Percentiles rank a stretch among this genome's conserved stretches.
Evolutionary conservation across 108 stramenopile genomes (phyloP).

Genomic region (Cyclotella kingstonii): DNA sequence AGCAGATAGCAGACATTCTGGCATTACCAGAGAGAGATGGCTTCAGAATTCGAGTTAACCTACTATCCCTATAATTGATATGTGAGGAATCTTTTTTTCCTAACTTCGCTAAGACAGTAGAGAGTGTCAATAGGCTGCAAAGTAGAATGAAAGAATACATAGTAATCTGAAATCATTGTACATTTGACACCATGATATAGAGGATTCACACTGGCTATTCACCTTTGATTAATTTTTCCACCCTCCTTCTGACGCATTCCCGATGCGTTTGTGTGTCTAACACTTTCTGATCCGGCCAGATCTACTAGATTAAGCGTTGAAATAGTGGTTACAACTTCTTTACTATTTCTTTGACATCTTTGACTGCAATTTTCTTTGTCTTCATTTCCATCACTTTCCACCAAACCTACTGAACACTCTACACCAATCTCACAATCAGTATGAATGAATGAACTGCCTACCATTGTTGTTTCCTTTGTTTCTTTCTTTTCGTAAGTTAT

Average conservation of each 20-base stretch:
- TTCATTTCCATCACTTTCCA: conserved; percentile 37
- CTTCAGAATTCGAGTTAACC: conserved; percentile 97
- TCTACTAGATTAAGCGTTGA: conserved; percentile 52
- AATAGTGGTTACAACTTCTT: conserved; percentile 30
- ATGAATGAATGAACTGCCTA: conserved; percentile 9
- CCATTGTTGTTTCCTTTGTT: conserved; percentile 41
- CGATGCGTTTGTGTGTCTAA: conserved; percentile 50
- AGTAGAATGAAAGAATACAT: not conserved
- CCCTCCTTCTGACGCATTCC: conserved; percentile 88
- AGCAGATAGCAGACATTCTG: conserved; percentile 78
- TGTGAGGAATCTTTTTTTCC: conserved; percentile 91
- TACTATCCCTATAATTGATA: conserved; percentile 98
- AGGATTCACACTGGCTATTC: not conserved
- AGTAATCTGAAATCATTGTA: not conserved
- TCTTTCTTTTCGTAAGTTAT: conserved; percentile 64
- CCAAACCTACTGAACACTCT: conserved; percentile 15
- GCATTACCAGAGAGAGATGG: conserved; percentile 91
- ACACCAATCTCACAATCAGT: conserved; percentile 21
- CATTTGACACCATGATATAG: not conserved
- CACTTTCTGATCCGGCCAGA: conserved; percentile 58
- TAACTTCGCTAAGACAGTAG: conserved; percentile 96
- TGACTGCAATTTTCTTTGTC: conserved; percentile 59
- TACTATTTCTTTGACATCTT: conserved; percentile 35
- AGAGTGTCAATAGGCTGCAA: conserved; percentile 92
- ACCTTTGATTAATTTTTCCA: conserved; percentile 96